These are phyloP conservation scores for Hemisphaericaspora subhashii DNA, from an alignment of 1,139 yeast genomes.

Conservation along the genomic window DNA sequence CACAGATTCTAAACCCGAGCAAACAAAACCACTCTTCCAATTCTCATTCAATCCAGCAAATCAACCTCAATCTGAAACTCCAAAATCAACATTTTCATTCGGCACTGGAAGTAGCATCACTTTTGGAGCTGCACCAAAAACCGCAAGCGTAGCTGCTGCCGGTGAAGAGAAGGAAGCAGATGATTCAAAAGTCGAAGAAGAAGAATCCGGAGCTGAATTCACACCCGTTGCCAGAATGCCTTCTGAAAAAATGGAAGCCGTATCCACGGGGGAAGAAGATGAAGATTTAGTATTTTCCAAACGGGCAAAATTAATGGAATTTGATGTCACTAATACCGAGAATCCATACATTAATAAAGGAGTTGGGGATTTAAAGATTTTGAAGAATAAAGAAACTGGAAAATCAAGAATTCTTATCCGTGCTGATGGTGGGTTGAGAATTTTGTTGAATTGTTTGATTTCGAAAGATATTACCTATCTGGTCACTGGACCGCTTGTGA, in stretches of 20 bases:
- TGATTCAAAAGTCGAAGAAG: constrained; percentile 26
- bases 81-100: constrained; percentile 11
- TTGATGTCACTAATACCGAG: constrained; percentile 49
- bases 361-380: constrained; percentile 76
- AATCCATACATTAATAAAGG: constrained; percentile 64
- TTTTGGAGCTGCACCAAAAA: constrained; percentile 4
- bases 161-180: constrained; percentile 7
- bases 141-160: constrained; percentile 1
- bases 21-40: constrained; percentile 10
- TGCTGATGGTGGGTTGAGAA: constrained; percentile 85
- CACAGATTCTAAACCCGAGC: constrained; percentile 1
- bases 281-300: constrained; percentile 67
- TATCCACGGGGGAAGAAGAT: constrained; percentile 80
- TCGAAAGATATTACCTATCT: constrained; percentile 54
- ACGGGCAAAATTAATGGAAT: constrained; percentile 70
- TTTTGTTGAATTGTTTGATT: constrained; percentile 66
- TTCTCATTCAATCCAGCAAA: constrained; percentile 10
- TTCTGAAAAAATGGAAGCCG: constrained; percentile 39
- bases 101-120: constrained; percentile 7
- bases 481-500: constrained; percentile 60
- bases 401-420: constrained; percentile 76
- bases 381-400: constrained; percentile 55
- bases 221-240: constrained; percentile 48
- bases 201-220: constrained; percentile 46
- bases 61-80: constrained; percentile 2